Conservation (phyloP, 1,284 basidiomycete genomes). For the Sporisorium reilianum region DNA sequence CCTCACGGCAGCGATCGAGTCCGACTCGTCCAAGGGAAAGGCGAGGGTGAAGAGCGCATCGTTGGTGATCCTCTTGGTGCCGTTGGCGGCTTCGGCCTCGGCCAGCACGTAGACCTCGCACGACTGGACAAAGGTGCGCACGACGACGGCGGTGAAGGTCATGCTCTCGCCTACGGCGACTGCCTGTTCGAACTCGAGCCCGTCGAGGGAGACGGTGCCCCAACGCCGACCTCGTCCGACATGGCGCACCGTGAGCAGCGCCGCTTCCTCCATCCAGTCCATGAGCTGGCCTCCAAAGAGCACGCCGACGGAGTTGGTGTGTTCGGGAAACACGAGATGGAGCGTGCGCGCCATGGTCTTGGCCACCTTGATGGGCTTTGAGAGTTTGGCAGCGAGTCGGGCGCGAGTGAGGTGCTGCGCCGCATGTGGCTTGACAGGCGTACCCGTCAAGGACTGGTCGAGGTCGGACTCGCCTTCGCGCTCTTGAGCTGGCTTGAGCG, state of each 20-base stretch:
- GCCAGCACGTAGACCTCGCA: constrained; percentile 61
- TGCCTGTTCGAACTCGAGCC: constrained; percentile 54
- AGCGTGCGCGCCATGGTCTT: constrained; percentile 49
- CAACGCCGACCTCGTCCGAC: constrained; percentile 39
- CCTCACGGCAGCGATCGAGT: constrained; percentile 8
- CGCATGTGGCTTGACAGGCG: constrained; percentile 30
- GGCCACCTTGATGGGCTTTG: constrained; percentile 47
- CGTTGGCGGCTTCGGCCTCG: constrained; percentile 50
- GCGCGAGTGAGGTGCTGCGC: constrained; percentile 18
- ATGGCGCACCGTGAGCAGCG: constrained; percentile 47
- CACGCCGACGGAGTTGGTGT: constrained; percentile 54
- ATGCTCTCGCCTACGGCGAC: constrained; percentile 57
- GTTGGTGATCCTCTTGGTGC: constrained; percentile 51
- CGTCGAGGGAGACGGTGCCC: constrained; percentile 60
- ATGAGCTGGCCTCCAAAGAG: constrained; percentile 63
- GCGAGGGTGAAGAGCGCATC: constrained; percentile 60
- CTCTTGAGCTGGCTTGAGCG: constrained; percentile 45
- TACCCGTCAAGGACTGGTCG: constrained; percentile 33
- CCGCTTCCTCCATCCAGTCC: constrained; percentile 62
- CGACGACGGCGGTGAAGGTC: constrained; percentile 52
- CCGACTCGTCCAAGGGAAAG: constrained; percentile 34
- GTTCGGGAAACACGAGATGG: constrained; percentile 61
- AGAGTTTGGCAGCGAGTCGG: constrained; percentile 23
- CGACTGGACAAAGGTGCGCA: constrained; percentile 48
- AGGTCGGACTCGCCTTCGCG: constrained; percentile 42